These are phyloP conservation scores for Aspergillus aculeatus DNA, from an alignment of 2,329 filamentous ascomycete genomes.

Conservation along the genomic window DNA sequence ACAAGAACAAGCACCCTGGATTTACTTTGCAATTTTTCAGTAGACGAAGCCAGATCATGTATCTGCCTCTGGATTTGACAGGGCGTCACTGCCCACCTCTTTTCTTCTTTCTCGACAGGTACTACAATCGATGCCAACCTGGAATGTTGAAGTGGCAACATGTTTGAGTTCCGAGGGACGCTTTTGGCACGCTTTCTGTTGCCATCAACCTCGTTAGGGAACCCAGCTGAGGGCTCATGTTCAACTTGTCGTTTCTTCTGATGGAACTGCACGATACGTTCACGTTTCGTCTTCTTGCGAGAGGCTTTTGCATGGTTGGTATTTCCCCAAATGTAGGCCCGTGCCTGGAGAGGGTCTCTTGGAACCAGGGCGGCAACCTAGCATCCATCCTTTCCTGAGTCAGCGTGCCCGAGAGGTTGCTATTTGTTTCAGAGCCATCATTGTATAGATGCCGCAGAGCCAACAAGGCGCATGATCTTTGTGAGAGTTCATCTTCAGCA, in stretches of 20 bases:
- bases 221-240: neutral
- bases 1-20: neutral
- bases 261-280: too few relatives aligned
- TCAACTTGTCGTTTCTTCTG: neutral
- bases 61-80: slow-evolving; percentile 16
- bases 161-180: slow-evolving; percentile 18
- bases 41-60: slow-evolving; percentile 1
- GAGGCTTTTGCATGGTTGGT: neutral
- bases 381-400: slow-evolving; percentile 3
- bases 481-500: slow-evolving; percentile 24
- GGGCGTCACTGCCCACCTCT: slow-evolving; percentile 21
- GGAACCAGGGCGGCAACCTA: neutral
- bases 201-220: neutral
- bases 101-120: slow-evolving; percentile 5
- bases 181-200: neutral
- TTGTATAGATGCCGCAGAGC: slow-evolving; percentile 27
- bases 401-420: slow-evolving; percentile 7
- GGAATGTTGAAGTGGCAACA: slow-evolving; percentile 21
- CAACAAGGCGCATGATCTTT: slow-evolving; percentile 30
- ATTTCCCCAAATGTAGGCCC: neutral
- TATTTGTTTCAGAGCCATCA: slow-evolving; percentile 1
- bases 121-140: slow-evolving; percentile 17
- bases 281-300: too few relatives aligned
- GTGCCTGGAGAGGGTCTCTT: neutral
- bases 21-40: slow-evolving; percentile 24